Evolutionary conservation across 768 basidiomycete genomes (phyloP), one percentile per base, ranked within the genome.

Genomic region (Serendipita indica): DNA sequence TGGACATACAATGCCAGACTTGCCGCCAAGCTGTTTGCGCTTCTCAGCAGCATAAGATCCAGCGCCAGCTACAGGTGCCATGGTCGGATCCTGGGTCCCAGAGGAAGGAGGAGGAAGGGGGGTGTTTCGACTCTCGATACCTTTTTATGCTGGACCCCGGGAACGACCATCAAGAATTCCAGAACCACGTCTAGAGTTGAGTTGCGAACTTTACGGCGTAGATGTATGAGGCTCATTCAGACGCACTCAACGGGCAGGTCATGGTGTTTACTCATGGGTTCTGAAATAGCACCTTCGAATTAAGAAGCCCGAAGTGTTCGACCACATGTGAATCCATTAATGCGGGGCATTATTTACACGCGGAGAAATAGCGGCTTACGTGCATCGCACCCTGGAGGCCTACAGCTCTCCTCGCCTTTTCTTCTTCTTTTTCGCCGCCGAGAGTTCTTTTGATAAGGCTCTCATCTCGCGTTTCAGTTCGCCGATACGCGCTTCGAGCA

Each of bases 1-100:
- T 6, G n/a, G 41, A 43, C 73, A 57, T 64, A 81, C 83, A 79
- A 80, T 83, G 67, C 84, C 85, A 49, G 81, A 82, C 64, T 77
- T 69, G 45, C 84, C 84, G 59, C 77, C 76, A 37, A 86, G 72
- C 13, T 75, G 73, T 63, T 72, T 74, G 56, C 80, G 30, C 32
- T 62, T 62, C 22, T 65, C 56, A 16, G 67, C 60, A 18, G 66
- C 67, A 33, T 69, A 66, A 39, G 66, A 63, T 57, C 62, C 62
- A 39, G 62, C 65, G 39, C 66, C 66, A 16, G 63, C 64, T 61
- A 66, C 63, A 33, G 49, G 49, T 16, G 49, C 49, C 49, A 54
- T 54, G 16, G 10, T 54, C 25, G 22, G 30, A 30, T 30, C 27
- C 5, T n/a, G 41, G 27, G 41, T n/a, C n/a, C n/a, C n/a, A n/a